These are phyloP conservation scores for Coniella vitis DNA, from an alignment of 2,329 filamentous ascomycete species.

Conservation along the genomic window DNA sequence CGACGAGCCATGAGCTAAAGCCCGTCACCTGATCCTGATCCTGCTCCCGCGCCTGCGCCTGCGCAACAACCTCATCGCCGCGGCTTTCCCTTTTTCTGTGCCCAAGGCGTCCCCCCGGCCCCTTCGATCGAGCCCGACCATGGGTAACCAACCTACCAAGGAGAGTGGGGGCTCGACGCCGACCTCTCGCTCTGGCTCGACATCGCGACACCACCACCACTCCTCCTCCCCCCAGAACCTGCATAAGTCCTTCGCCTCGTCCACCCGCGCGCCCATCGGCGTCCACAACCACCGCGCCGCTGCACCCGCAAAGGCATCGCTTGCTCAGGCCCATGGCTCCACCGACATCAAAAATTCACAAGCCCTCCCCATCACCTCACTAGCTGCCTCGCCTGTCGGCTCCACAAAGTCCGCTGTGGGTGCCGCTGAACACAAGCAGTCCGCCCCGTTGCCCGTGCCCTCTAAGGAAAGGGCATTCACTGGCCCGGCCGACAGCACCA, in stretches of 20 bases:
- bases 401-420: constrained; percentile 20
- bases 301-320: constrained; percentile 55
- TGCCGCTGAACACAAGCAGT: constrained; percentile 7
- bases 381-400: constrained; percentile 35
- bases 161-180: constrained; percentile 22
- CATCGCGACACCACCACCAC: constrained; percentile 20
- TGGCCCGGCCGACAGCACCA: not conserved
- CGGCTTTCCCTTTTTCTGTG: not conserved
- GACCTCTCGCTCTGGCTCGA: constrained; percentile 24
- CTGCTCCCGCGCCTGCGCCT: no score
- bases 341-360: constrained; percentile 40
- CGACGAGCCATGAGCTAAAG: constrained; percentile 8
- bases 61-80: not conserved
- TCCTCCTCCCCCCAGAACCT: constrained; percentile 28
- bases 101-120: constrained; percentile 15
- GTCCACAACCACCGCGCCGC: constrained; percentile 49
- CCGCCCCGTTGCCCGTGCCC: constrained; percentile 1
- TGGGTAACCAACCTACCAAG: constrained; percentile 39
- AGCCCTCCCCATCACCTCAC: constrained; percentile 41
- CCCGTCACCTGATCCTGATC: constrained; percentile 3
- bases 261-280: constrained; percentile 43
- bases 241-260: constrained; percentile 25
- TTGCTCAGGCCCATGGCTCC: constrained; percentile 53
- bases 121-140: constrained; percentile 22
- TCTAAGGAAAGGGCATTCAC: not conserved